phyloP scores from a whole-genome alignment of 129 eudicot species.

The Solidago caesia region DNA sequence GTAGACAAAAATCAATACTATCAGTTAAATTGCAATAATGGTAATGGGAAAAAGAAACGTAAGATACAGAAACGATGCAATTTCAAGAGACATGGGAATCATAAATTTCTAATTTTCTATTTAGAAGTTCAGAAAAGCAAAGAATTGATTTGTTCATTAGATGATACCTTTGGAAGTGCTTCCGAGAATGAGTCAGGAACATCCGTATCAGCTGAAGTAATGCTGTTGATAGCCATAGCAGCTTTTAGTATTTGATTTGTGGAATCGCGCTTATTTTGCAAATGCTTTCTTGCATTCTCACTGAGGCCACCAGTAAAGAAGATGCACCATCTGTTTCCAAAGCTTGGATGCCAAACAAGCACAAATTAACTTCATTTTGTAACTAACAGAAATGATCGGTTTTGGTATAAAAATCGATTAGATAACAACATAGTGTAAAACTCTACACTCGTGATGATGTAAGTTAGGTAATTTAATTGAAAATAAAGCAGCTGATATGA shows the following conservation, averaged over 20 bases:
- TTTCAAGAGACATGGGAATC: not conserved
- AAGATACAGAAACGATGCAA: not conserved
- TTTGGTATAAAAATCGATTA: not conserved
- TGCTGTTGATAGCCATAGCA: constrained; percentile 83
- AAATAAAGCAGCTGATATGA: not conserved
- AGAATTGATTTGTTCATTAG: not conserved
- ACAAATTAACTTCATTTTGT: constrained; percentile 1
- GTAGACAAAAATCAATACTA: not conserved
- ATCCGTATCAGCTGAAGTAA: constrained; percentile 73
- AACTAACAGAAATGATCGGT: too few species aligned
- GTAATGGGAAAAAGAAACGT: not conserved
- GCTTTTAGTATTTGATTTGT: constrained; percentile 91
- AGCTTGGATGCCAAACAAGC: constrained; percentile 53
- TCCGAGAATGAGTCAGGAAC: constrained; percentile 70
- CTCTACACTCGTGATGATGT: not conserved
- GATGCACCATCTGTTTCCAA: constrained; percentile 58
- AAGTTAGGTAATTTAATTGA: not conserved
- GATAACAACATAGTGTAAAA: not conserved
- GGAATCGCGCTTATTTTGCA: constrained; percentile 82
- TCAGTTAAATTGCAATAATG: not conserved
- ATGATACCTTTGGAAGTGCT: constrained; percentile 78
- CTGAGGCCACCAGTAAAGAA: constrained; percentile 75
- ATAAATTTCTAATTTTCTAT: not conserved
- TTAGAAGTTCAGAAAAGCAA: not conserved
- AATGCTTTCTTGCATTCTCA: constrained; percentile 59